Conservation (phyloP, 345 rosid species). For the Linum trigynum region DNA sequence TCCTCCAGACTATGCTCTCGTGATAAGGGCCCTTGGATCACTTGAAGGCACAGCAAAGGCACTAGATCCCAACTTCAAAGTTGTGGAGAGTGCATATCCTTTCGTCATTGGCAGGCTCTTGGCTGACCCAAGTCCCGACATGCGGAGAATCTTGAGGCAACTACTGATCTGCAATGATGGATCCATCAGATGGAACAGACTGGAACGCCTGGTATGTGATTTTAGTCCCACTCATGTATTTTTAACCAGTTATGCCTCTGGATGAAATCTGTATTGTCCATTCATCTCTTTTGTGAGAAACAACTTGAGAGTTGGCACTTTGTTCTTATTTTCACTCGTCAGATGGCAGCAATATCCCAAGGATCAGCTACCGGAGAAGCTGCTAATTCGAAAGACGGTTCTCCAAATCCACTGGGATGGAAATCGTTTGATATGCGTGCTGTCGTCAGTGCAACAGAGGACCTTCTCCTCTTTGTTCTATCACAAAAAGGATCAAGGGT, state of each 20-base stretch:
- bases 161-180: slow-evolving; percentile 79
- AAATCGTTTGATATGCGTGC: slow-evolving; percentile 81
- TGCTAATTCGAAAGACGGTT: slow-evolving; percentile 19
- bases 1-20: slow-evolving; percentile 93
- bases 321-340: slow-evolving; percentile 12
- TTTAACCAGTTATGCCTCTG: neutral
- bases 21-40: slow-evolving; percentile 86
- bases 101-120: slow-evolving; percentile 81
- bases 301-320: neutral
- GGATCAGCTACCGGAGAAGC: slow-evolving; percentile 29
- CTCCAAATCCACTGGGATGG: slow-evolving; percentile 38
- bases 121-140: slow-evolving; percentile 87
- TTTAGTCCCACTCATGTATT: slow-evolving; percentile 1
- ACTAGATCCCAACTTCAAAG: slow-evolving; percentile 86
- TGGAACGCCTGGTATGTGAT: slow-evolving; percentile 74
- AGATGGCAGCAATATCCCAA: slow-evolving; percentile 89
- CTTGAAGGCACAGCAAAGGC: slow-evolving; percentile 94
- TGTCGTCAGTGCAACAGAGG: slow-evolving; percentile 88
- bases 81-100: slow-evolving; percentile 84
- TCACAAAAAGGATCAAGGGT: slow-evolving; percentile 78
- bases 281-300: neutral
- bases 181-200: slow-evolving; percentile 86
- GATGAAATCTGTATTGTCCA: neutral
- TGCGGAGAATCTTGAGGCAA: slow-evolving; percentile 82
- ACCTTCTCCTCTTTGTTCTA: slow-evolving; percentile 66